Conservation (phyloP, 257 asterid species). For the Solanum medicagineum region DNA sequence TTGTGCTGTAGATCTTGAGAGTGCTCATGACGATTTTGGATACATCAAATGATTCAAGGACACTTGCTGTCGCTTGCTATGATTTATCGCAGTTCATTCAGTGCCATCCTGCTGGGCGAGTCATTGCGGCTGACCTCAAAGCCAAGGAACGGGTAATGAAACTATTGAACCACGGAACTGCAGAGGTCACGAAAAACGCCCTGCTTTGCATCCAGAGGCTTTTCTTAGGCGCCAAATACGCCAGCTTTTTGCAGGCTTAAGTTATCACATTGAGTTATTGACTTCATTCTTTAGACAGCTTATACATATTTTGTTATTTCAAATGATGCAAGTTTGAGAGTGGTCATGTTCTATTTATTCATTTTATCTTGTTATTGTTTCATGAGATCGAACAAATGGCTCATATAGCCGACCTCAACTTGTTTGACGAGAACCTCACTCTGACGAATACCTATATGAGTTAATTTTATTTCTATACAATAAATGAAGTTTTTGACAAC, state of each 20-base stretch:
- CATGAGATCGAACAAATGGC: background rate
- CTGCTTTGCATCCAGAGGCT: conserved; percentile 95
- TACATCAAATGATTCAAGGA: conserved; percentile 66
- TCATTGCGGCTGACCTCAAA: conserved; percentile 77
- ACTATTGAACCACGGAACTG: conserved; percentile 74
- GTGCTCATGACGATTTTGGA: conserved; percentile 82
- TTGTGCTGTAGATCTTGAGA: conserved; percentile 58
- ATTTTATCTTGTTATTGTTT: background rate
- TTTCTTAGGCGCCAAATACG: conserved; percentile 89
- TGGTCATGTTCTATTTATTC: background rate
- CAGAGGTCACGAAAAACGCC: conserved; percentile 90
- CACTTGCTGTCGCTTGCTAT: conserved; percentile 85
- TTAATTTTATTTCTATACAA: background rate
- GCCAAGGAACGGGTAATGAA: conserved; percentile 96
- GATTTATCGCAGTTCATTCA: conserved; percentile 93
- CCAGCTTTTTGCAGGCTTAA: conserved; percentile 79
- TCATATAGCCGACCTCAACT: background rate
- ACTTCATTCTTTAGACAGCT: background rate
- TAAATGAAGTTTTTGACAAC: background rate
- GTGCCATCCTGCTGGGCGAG: conserved; percentile 84
- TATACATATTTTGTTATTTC: background rate
- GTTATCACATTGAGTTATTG: background rate
- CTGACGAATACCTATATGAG: background rate
- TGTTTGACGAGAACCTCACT: background rate
- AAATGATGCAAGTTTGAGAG: background rate